These are phyloP conservation scores for Trametes elegans DNA, from an alignment of 768 basidiomycete genomes.

Conservation along the genomic window DNA sequence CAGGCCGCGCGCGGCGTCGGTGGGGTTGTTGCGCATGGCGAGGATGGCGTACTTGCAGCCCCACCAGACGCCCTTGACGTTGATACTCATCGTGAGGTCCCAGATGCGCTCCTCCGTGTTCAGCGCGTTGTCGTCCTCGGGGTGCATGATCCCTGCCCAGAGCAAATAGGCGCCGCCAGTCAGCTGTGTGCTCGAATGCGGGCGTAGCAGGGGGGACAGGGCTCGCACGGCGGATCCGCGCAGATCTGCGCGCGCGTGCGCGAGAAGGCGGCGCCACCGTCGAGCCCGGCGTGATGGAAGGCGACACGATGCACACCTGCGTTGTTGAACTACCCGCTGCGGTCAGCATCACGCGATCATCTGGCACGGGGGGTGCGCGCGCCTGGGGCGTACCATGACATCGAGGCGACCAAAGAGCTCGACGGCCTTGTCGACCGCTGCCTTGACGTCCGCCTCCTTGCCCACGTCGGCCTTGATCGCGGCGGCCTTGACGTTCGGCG, in stretches of 20 bases:
- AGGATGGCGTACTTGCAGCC: constrained; percentile 97
- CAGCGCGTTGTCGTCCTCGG: constrained; percentile 89
- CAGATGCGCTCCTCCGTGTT: constrained; percentile 97
- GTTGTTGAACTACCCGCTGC: constrained; percentile 77
- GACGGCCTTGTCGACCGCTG: constrained; percentile 75
- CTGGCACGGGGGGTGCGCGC: too few relatives aligned
- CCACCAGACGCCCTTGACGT: constrained; percentile 99
- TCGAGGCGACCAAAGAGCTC: constrained; percentile 91
- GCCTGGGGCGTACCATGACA: constrained; percentile 89
- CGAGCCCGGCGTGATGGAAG: neutral
- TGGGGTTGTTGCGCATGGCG: constrained; percentile 93
- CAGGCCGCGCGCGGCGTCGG: constrained; percentile 77
- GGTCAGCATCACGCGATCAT: too few relatives aligned
- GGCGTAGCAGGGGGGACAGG: too few relatives aligned
- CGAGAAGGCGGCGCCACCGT: neutral
- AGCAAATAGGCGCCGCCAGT: too few relatives aligned
- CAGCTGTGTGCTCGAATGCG: too few relatives aligned
- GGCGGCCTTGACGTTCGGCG: constrained; percentile 65
- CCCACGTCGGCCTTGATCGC: constrained; percentile 83
- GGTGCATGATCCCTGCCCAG: constrained; percentile 91
- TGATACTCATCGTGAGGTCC: constrained; percentile 91
- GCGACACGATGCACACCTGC: constrained; percentile 51
- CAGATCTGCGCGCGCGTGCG: too few relatives aligned
- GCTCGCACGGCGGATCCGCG: too few relatives aligned
- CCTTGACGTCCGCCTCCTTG: constrained; percentile 84